Evolutionary conservation across 2,329 filamentous ascomycete species (phyloP), one percentile per base, ranked within the genome.

Genomic region (Albifimbria verrucaria): DNA sequence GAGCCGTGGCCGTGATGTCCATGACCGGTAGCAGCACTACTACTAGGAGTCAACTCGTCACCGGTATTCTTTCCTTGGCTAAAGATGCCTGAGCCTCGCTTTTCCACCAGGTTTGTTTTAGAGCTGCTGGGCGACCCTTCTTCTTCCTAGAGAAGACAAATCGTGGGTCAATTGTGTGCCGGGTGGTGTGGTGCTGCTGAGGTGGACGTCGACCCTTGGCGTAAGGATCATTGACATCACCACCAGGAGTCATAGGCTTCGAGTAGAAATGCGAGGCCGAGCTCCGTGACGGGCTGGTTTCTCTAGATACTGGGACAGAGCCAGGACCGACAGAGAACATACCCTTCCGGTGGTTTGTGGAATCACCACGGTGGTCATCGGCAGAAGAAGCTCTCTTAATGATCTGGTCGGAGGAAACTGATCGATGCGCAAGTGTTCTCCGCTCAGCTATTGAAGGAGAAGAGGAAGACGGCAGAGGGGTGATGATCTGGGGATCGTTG

Each of bases 91-190:
- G 80, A 80, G 46, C 73, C 72, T 17, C 79, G 76, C 63, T 83
- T 86, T 20, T 85, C 80, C 26, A 77, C 77, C 48, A 81, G 62
- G 56, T 71, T 80, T 41, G 77, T 69, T 39, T 78, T 76, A 12
- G 85, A 81, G 2, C 77, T 73, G 25, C 73, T 75, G 1, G 82
- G 77, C 1, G 85, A 82, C 78, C 72, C 52, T 86, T 81, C 72
- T 93, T 90, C 62, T 88, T 86, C 55, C 85, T 78, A 7, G 87
- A 85, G 62, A 97, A 97, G 52, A 95, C 86, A 60, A 96, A 97
- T 59, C 92, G 82, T 7, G 88, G 81, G 62, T 96, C 92, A 44
- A 96, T 82, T 7, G 73, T 74, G 23, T 77, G 80, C 26, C 84
- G 78, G 46, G 82, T 81, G 4, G 86, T 73, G 57, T 86, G 84